Evolutionary conservation across 163 green algal species (phyloP).

Genomic region (Scenedesmus sp.): DNA sequence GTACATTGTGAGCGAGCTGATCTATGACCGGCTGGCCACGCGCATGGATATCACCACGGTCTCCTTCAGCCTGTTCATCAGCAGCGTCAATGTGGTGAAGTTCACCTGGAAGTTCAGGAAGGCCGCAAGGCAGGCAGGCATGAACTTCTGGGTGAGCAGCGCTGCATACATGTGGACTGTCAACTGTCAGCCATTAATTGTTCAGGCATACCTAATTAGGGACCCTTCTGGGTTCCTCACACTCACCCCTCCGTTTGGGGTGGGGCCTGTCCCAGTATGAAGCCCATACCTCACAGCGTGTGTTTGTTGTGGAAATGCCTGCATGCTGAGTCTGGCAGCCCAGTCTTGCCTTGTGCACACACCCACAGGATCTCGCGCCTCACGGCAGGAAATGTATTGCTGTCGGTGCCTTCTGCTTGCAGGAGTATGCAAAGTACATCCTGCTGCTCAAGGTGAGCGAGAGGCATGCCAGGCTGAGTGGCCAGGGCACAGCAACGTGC

Average conservation of each 20-base stretch:
- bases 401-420: not conserved
- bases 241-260: too few species aligned
- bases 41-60: slow-evolving; percentile 4
- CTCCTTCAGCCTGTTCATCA: slow-evolving; percentile 1
- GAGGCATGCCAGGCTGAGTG: not conserved
- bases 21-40: not conserved
- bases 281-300: too few species aligned
- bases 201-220: too few species aligned
- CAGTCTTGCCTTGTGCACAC: not conserved
- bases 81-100: slow-evolving; percentile 31
- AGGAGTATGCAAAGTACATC: slow-evolving; percentile 17
- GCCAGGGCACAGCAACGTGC: not conserved
- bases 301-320: too few species aligned
- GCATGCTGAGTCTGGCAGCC: too few species aligned
- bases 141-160: slow-evolving; percentile 13
- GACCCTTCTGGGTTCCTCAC: too few species aligned
- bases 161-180: not conserved
- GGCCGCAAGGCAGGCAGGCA: not conserved
- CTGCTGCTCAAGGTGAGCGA: not conserved
- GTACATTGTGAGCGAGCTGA: slow-evolving; percentile 19
- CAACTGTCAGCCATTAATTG: not conserved
- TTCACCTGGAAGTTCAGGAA: slow-evolving; percentile 26
- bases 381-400: not conserved
- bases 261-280: too few species aligned
- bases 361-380: not conserved